Evolutionary conservation across 1,139 yeast species (phyloP).

Genomic region (Geotrichum histeridarum): DNA sequence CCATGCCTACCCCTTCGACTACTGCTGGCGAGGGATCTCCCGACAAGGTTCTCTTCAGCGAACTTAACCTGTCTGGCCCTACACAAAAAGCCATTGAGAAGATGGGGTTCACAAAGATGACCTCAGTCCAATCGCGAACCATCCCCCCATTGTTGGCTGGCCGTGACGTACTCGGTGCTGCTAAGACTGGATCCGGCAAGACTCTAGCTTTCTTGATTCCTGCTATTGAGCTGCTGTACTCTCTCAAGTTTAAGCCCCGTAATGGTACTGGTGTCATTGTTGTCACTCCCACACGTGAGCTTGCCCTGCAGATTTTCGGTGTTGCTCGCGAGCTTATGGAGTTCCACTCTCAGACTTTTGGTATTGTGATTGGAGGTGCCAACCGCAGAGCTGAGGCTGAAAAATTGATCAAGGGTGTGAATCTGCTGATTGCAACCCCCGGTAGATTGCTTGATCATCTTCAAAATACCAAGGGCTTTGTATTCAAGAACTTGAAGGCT

Average conservation of each 20-base stretch:
- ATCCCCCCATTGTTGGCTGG: conserved; percentile 95
- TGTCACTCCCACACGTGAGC: conserved; percentile 83
- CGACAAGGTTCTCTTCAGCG: conserved; percentile 41
- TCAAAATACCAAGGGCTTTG: conserved; percentile 91
- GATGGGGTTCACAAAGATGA: conserved; percentile 89
- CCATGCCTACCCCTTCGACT: conserved; percentile 27
- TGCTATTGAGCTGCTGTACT: conserved; percentile 84
- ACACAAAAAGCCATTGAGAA: conserved; percentile 71
- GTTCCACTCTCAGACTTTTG: conserved; percentile 87
- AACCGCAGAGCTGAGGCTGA: conserved; percentile 97
- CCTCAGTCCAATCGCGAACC: conserved; percentile 88
- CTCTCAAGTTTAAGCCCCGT: conserved; percentile 84
- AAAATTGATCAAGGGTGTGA: conserved; percentile 88
- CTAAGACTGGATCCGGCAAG: conserved; percentile 97
- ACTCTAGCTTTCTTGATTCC: conserved; percentile 93
- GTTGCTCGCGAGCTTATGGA: conserved; percentile 93
- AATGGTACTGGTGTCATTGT: conserved; percentile 88
- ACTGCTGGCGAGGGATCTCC: conserved; percentile 13
- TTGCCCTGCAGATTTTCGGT: conserved; percentile 94
- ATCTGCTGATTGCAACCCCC: conserved; percentile 90
- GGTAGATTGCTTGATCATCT: conserved; percentile 94
- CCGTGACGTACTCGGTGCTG: conserved; percentile 93
- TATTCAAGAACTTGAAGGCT: conserved; percentile 90
- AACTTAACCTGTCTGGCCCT: conserved; percentile 70
- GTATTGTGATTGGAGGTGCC: conserved; percentile 97